Percentiles rank a stretch among this genome's conserved stretches.
phyloP scores from a whole-genome alignment of 768 basidiomycete genomes.

The Paxillus ammoniavirescens region DNA sequence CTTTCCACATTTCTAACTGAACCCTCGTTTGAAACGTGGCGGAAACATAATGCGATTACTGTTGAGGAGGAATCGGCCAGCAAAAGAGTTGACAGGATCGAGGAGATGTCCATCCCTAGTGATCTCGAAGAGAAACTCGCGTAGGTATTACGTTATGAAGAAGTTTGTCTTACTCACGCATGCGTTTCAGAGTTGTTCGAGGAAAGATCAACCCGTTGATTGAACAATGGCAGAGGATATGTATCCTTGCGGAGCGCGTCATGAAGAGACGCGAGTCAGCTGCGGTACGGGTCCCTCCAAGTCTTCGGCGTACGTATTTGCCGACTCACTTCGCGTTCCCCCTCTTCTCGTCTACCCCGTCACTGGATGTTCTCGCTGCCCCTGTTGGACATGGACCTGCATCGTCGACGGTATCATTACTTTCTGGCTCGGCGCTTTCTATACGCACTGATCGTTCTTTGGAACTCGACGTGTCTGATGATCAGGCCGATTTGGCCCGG shows the following conservation, averaged over 20 bases:
- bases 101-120: conserved; percentile 91
- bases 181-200: conserved; percentile 61
- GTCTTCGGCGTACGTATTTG: conserved; percentile 60
- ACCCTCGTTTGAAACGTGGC: conserved; percentile 83
- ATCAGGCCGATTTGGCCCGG: conserved; percentile 80
- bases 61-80: conserved; percentile 86
- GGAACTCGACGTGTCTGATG: conserved; percentile 29
- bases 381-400: conserved; percentile 20
- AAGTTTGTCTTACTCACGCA: conserved; percentile 1
- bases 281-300: conserved; percentile 73
- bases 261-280: conserved; percentile 90
- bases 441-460: conserved; percentile 11
- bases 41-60: conserved; percentile 72
- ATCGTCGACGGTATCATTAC: conserved; percentile 13
- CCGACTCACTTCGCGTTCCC: conserved; percentile 70
- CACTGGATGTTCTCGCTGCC: conserved; percentile 32
- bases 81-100: conserved; percentile 74
- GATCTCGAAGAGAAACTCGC: conserved; percentile 89
- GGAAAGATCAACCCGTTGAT: conserved; percentile 73
- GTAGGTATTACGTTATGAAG: conserved; percentile 37
- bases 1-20: conserved; percentile 81
- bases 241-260: conserved; percentile 81
- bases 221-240: conserved; percentile 91
- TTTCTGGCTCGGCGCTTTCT: conserved; percentile 13
- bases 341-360: conserved; percentile 40